These are phyloP conservation scores for Leptomonas pyrrhocoris DNA, from an alignment of 208 protist genomes.

Conservation along the genomic window DNA sequence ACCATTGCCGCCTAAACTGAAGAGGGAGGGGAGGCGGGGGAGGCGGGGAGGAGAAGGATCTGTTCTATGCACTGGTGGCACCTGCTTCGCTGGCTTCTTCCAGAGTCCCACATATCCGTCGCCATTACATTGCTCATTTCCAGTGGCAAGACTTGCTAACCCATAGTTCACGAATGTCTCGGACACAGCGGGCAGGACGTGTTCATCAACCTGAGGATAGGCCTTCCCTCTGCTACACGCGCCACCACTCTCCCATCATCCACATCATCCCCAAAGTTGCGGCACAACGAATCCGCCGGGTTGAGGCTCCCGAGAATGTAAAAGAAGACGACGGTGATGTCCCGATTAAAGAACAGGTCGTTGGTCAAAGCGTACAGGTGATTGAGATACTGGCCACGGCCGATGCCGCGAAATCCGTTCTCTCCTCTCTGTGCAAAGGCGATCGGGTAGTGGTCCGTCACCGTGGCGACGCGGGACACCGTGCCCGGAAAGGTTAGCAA, in stretches of 20 bases:
- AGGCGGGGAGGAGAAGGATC: slow-evolving; percentile 4
- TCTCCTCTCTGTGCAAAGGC: slow-evolving; percentile 1
- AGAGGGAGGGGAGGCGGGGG: too few species aligned
- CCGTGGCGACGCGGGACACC: background rate
- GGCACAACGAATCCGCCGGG: slow-evolving; percentile 8
- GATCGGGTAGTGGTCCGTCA: slow-evolving; percentile 12
- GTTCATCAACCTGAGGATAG: background rate
- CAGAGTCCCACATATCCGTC: slow-evolving; percentile 8
- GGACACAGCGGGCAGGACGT: slow-evolving; percentile 2
- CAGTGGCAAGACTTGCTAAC: slow-evolving; percentile 10
- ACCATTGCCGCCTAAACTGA: background rate
- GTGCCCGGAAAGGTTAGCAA: background rate
- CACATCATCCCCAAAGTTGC: slow-evolving; percentile 9
- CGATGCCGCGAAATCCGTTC: slow-evolving; percentile 7
- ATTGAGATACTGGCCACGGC: slow-evolving; percentile 8
- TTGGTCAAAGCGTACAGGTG: slow-evolving; percentile 15
- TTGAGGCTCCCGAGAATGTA: background rate
- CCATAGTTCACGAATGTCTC: slow-evolving; percentile 10
- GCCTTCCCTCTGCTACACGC: background rate
- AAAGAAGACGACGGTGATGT: slow-evolving; percentile 8
- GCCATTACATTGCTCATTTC: slow-evolving; percentile 9
- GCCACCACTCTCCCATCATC: background rate
- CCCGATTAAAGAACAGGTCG: slow-evolving; percentile 4
- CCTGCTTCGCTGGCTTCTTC: slow-evolving; percentile 11
- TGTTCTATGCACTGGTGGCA: slow-evolving; percentile 5